These are phyloP conservation scores for Diaporthe amygdali DNA, from an alignment of 2,329 filamentous ascomycete species.

Conservation along the genomic window DNA sequence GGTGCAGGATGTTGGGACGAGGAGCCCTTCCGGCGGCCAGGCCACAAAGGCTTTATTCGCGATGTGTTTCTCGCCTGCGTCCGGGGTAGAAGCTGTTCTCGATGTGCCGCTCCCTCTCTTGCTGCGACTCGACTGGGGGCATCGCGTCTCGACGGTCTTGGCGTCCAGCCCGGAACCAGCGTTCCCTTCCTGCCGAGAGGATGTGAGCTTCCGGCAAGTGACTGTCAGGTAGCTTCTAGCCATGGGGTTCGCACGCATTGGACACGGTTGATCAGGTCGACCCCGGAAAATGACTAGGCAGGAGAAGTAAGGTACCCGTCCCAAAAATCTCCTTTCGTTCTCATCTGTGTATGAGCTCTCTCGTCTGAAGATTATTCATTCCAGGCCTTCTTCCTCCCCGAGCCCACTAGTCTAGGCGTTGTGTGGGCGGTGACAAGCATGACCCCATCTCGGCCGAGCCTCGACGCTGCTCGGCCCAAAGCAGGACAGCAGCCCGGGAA, in stretches of 20 bases:
- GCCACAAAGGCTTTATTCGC: not conserved
- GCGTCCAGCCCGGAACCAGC: not conserved
- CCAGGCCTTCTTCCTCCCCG: not conserved
- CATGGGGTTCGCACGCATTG: not conserved
- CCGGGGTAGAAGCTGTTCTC: too few relatives aligned
- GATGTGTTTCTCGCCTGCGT: not conserved
- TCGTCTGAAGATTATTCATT: not conserved
- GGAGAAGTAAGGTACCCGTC: not conserved
- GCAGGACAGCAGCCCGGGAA: not conserved
- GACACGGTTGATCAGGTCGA: not conserved
- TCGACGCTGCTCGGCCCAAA: not conserved
- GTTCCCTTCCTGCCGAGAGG: not conserved
- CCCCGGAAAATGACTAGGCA: not conserved
- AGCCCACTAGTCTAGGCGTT: not conserved
- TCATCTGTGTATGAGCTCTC: not conserved
- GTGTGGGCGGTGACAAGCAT: not conserved
- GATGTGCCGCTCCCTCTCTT: too few relatives aligned
- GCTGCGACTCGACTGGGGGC: not conserved
- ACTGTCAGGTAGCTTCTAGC: not conserved
- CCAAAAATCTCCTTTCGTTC: not conserved
- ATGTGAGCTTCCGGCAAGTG: not conserved
- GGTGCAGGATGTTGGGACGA: not conserved
- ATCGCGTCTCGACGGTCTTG: not conserved
- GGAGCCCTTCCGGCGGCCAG: not conserved
- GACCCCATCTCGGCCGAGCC: not conserved